These are phyloP conservation scores for Plasmodium reichenowi DNA, from an alignment of 169 alveolate species.

Conservation along the genomic window DNA sequence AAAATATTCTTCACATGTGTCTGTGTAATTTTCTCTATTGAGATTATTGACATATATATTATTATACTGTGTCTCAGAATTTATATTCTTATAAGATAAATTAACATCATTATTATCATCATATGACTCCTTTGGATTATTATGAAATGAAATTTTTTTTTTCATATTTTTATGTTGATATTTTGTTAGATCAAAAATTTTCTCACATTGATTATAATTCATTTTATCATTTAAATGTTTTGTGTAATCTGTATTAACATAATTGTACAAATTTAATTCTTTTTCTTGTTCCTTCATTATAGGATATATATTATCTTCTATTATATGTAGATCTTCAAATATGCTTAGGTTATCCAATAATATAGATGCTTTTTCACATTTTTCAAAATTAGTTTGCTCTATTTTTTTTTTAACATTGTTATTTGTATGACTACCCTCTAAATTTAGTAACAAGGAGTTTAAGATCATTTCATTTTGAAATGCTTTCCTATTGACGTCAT, in stretches of 20 bases:
- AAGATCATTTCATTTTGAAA: slow-evolving; percentile 6
- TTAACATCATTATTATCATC: too few relatives aligned
- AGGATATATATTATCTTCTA: slow-evolving; percentile 1
- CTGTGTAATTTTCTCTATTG: too few relatives aligned
- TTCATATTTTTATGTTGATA: neutral
- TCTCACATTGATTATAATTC: neutral
- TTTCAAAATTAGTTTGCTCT: slow-evolving; percentile 23
- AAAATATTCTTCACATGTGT: too few relatives aligned
- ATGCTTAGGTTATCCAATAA: slow-evolving; percentile 45
- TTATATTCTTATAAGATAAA: too few relatives aligned
- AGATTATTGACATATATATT: too few relatives aligned
- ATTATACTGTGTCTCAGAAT: too few relatives aligned
- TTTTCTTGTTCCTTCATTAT: neutral
- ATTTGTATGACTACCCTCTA: neutral
- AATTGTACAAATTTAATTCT: slow-evolving; percentile 9
- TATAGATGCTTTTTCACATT: slow-evolving; percentile 63
- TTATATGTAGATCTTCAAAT: slow-evolving; percentile 14
- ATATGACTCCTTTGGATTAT: too few relatives aligned
- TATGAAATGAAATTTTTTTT: neutral
- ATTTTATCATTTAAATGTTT: neutral
- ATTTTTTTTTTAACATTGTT: slow-evolving; percentile 11
- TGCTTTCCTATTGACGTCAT: neutral
- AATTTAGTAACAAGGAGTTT: neutral
- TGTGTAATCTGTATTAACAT: neutral
- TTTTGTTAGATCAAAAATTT: slow-evolving; percentile 1